phyloP scores from a whole-genome alignment of 352 stramenopile species.

The Lagenidium giganteum region DNA sequence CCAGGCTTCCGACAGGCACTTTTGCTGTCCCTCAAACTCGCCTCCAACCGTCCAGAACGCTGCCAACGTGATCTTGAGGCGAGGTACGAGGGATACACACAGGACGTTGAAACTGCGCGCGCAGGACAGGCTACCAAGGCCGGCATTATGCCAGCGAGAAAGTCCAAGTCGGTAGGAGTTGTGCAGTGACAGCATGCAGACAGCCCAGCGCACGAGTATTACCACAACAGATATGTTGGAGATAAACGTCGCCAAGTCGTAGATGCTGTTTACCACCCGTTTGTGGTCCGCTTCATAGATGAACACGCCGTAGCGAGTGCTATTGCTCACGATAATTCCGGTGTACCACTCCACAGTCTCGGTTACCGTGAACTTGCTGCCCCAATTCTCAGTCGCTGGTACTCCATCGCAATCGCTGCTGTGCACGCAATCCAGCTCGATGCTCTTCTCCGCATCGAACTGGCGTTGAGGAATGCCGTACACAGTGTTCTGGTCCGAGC shows the following conservation, averaged over 20 bases:
- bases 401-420: slow-evolving; percentile 4
- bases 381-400: slow-evolving; percentile 9
- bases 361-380: neutral
- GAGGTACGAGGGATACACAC: slow-evolving; percentile 14
- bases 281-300: slow-evolving; percentile 8
- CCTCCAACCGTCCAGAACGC: slow-evolving; percentile 23
- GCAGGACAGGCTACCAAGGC: slow-evolving; percentile 17
- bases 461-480: slow-evolving; percentile 9
- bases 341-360: slow-evolving; percentile 1
- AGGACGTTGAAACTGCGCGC: slow-evolving; percentile 19
- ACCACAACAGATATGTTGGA: slow-evolving; percentile 24
- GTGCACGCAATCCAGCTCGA: slow-evolving; percentile 24
- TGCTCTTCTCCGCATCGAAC: slow-evolving; percentile 18
- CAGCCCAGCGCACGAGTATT: slow-evolving; percentile 30
- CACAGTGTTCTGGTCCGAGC: neutral
- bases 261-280: slow-evolving; percentile 15
- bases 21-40: slow-evolving; percentile 29
- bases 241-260: slow-evolving; percentile 29
- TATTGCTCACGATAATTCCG: slow-evolving; percentile 17
- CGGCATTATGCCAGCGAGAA: slow-evolving; percentile 6
- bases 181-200: slow-evolving; percentile 9
- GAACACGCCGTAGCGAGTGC: slow-evolving; percentile 20
- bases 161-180: slow-evolving; percentile 10
- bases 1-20: slow-evolving; percentile 22
- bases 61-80: slow-evolving; percentile 18